Conservation (phyloP, 148 eudicot genomes). For the Limonium bicolor region DNA sequence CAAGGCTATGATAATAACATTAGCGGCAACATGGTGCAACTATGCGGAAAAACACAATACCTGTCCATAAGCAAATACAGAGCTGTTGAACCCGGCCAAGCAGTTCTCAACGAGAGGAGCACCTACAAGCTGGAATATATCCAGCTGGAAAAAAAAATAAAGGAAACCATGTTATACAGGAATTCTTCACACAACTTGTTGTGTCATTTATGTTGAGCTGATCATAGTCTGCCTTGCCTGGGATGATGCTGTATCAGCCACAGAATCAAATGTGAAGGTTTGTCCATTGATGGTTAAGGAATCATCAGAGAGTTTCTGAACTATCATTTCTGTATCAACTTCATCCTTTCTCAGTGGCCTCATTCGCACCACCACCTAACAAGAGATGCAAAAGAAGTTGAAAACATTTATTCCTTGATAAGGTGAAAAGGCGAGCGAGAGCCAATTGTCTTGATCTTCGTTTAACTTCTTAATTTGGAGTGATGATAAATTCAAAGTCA, state of each 20-base stretch:
- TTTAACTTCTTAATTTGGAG: no score
- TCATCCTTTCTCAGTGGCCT: conserved; percentile 72
- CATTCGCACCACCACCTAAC: conserved; percentile 89
- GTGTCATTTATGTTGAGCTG: background rate
- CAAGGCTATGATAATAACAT: background rate
- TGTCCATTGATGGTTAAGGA: conserved; percentile 63
- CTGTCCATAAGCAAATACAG: conserved; percentile 99
- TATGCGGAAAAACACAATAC: conserved; percentile 30
- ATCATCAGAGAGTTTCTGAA: conserved; percentile 59
- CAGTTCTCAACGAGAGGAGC: conserved; percentile 96
- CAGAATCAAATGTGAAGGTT: conserved; percentile 75
- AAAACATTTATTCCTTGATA: no score
- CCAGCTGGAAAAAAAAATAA: conserved; percentile 30
- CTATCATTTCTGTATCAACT: conserved; percentile 52
- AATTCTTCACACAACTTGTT: background rate
- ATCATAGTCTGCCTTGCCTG: conserved; percentile 46
- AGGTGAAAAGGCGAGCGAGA: no score
- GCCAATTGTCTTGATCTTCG: no score
- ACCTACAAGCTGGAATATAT: conserved; percentile 86
- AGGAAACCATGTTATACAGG: conserved; percentile 3
- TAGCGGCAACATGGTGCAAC: no score
- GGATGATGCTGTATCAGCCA: conserved; percentile 60
- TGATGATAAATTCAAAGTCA: no score
- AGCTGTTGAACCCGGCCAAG: conserved; percentile 91
- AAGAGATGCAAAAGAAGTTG: no score